These are phyloP conservation scores for Leptographium radiaticola DNA, from an alignment of 2,329 filamentous ascomycete genomes.

Conservation along the genomic window DNA sequence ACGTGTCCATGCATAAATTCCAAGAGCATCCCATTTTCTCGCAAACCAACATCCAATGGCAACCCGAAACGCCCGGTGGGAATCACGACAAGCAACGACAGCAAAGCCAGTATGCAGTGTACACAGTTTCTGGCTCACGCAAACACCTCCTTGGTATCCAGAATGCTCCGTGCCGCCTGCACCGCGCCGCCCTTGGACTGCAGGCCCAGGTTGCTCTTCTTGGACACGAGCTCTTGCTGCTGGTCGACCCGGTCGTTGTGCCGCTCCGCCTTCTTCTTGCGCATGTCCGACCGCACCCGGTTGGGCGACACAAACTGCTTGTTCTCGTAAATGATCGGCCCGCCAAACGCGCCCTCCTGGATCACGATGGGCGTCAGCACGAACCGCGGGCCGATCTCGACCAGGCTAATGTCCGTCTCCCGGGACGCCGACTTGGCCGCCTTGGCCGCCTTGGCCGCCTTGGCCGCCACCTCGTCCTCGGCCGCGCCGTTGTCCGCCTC, in stretches of 20 bases:
- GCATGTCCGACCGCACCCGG: constrained; percentile 74
- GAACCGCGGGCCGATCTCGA: constrained; percentile 90
- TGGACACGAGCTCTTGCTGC: constrained; percentile 56
- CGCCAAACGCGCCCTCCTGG: constrained; percentile 86
- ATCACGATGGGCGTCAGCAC: constrained; percentile 92
- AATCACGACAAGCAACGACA: background rate
- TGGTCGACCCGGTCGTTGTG: constrained; percentile 70
- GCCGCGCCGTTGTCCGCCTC: constrained; percentile 21
- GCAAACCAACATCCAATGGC: background rate
- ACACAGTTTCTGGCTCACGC: constrained; percentile 31
- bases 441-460: constrained; percentile 13
- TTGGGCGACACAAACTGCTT: constrained; percentile 95
- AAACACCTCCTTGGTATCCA: constrained; percentile 70
- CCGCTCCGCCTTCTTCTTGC: constrained; percentile 60
- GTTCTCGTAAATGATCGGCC: constrained; percentile 96
- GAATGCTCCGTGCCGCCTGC: constrained; percentile 48
- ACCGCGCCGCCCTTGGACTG: constrained; percentile 47
- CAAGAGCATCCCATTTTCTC: too few relatives aligned
- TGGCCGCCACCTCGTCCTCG: constrained; percentile 18
- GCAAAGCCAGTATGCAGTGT: background rate
- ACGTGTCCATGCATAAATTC: too few relatives aligned
- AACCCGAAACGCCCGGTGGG: background rate
- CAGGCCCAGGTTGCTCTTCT: constrained; percentile 66
- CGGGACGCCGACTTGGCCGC: constrained; percentile 16
- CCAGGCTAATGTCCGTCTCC: constrained; percentile 66